Evolutionary conservation across 192 early-diverging fungal species (phyloP).

Genomic region (Dissophora ornata): DNA sequence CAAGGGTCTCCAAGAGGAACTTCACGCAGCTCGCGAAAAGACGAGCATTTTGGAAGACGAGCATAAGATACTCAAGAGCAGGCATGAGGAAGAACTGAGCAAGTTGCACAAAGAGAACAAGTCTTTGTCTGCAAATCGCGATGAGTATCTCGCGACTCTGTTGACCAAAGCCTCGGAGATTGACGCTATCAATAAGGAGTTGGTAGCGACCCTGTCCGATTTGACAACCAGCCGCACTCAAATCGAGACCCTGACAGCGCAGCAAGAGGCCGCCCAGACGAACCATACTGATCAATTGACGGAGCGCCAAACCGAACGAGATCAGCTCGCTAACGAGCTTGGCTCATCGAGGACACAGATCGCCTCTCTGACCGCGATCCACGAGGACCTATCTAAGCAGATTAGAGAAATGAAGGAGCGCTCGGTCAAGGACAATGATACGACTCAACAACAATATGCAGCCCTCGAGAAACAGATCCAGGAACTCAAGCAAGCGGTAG

Average conservation of each 20-base stretch:
- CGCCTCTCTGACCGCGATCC: constrained; percentile 2
- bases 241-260: neutral
- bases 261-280: neutral
- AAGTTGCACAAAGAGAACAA: constrained; percentile 9
- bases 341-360: constrained; percentile 15
- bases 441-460: neutral
- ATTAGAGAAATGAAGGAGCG: constrained; percentile 8
- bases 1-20: constrained; percentile 12
- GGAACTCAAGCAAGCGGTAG: constrained; percentile 8
- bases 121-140: constrained; percentile 4
- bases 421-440: neutral
- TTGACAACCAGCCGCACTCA: neutral
- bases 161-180: constrained; percentile 12
- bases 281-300: neutral
- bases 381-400: neutral
- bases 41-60: no score
- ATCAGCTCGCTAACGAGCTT: constrained; percentile 12
- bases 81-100: no score
- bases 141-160: constrained; percentile 11
- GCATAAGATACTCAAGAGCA: no score
- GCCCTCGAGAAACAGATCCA: constrained; percentile 16
- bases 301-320: neutral
- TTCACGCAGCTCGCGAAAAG: constrained; percentile 3
- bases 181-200: neutral
- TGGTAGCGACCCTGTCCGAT: neutral